Conservation (phyloP, 148 eudicot genomes). For the Camellia sinensis region DNA sequence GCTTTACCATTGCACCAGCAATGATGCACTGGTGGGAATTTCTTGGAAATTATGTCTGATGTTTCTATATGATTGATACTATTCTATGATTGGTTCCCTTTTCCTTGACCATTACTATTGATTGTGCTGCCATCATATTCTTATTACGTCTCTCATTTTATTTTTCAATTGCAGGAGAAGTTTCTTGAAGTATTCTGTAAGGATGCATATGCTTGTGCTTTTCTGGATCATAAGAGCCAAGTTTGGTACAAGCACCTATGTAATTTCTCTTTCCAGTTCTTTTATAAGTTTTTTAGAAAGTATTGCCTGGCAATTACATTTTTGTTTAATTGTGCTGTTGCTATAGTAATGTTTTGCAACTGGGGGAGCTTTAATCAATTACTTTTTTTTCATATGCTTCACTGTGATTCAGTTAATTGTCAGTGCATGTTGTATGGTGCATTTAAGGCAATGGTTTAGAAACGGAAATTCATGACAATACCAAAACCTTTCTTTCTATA, state of each 20-base stretch:
- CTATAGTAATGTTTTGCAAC: too few relatives aligned
- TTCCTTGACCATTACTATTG: neutral
- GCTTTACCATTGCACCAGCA: too few relatives aligned
- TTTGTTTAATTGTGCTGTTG: too few relatives aligned
- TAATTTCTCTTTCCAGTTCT: constrained; percentile 33
- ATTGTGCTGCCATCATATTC: constrained; percentile 1
- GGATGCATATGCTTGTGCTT: constrained; percentile 62
- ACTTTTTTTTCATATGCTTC: too few relatives aligned
- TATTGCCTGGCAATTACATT: too few relatives aligned
- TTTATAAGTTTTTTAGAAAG: neutral
- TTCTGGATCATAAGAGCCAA: constrained; percentile 46
- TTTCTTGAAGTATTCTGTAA: constrained; percentile 56
- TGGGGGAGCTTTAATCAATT: too few relatives aligned
- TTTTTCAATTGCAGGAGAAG: constrained; percentile 57
- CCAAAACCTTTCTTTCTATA: too few relatives aligned
- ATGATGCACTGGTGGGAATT: neutral
- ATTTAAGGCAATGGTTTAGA: too few relatives aligned
- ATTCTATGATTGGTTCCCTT: neutral
- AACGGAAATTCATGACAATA: too few relatives aligned
- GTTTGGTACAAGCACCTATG: constrained; percentile 64
- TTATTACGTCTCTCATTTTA: neutral
- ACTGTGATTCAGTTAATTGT: too few relatives aligned
- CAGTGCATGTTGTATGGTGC: too few relatives aligned
- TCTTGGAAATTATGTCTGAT: neutral
- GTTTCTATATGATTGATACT: neutral